Evolutionary conservation across 2,329 filamentous ascomycete species (phyloP).

Genomic region (Diaporthe citri): DNA sequence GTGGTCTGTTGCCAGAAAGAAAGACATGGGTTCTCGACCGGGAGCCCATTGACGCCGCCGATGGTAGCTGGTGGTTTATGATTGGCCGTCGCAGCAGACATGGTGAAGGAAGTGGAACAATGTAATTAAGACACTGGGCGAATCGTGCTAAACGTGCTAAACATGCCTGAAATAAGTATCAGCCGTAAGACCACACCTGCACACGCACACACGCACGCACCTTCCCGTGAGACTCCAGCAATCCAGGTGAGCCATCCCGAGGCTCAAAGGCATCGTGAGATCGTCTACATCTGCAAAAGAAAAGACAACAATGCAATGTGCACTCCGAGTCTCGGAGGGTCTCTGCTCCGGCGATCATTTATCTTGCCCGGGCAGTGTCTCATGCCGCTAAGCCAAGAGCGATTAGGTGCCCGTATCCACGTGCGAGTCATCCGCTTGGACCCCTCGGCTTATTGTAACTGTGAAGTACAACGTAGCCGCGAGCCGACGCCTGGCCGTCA

Average conservation of each 20-base stretch:
- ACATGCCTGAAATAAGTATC: not conserved
- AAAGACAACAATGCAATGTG: not conserved
- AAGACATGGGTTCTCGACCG: slow-evolving; percentile 38
- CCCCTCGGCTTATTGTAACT: not conserved
- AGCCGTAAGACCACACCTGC: not conserved
- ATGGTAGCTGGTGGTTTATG: not conserved
- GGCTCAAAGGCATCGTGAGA: not conserved
- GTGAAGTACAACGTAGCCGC: not conserved
- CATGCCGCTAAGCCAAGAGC: not conserved
- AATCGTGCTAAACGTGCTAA: not conserved
- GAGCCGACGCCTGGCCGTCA: not conserved
- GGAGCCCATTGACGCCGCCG: slow-evolving; percentile 23
- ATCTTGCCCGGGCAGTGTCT: slow-evolving; percentile 11
- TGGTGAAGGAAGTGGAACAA: not conserved
- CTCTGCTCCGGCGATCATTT: slow-evolving; percentile 5
- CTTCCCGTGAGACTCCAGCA: not conserved
- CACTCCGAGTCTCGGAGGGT: slow-evolving; percentile 12
- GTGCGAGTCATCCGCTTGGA: not conserved
- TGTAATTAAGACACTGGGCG: not conserved
- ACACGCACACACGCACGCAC: not conserved
- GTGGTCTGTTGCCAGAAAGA: slow-evolving; percentile 59
- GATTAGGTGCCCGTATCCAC: not conserved
- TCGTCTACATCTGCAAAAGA: not conserved
- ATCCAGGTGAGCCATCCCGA: too few species aligned
- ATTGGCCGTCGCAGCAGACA: not conserved